Conservation (phyloP, 176 grass and related monocot species). For the Panicum miliaceum region DNA sequence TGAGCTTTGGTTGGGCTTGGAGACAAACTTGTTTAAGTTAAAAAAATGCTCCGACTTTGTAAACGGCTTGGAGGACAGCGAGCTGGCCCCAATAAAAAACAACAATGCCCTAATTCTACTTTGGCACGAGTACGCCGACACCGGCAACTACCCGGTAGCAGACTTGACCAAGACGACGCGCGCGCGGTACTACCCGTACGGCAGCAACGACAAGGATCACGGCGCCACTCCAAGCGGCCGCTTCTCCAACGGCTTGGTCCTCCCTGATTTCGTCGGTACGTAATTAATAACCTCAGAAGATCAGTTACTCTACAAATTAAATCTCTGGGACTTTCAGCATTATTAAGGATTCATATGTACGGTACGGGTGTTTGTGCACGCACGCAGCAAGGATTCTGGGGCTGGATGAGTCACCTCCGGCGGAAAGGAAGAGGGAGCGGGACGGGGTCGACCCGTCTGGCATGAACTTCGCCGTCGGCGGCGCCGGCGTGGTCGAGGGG, state of each 20-base stretch:
- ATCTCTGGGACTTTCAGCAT: not conserved
- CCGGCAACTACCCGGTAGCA: slow-evolving; percentile 32
- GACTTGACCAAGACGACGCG: slow-evolving; percentile 10
- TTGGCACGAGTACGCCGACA: slow-evolving; percentile 45
- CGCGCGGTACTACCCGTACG: slow-evolving; percentile 49
- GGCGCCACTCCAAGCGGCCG: slow-evolving; percentile 9
- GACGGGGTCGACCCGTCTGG: slow-evolving; percentile 29
- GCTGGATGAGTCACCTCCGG: not conserved
- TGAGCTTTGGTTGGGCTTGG: too few relatives aligned
- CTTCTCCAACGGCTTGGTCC: slow-evolving; percentile 50
- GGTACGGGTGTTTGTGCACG: not conserved
- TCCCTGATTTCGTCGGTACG: slow-evolving; percentile 43
- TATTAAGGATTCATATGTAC: not conserved
- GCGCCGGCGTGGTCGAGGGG: slow-evolving; percentile 41
- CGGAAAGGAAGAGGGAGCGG: not conserved
- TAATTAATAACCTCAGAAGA: not conserved
- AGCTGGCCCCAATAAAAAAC: too few relatives aligned
- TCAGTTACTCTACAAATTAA: too few relatives aligned
- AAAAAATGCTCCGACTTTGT: too few relatives aligned
- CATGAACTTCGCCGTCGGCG: slow-evolving; percentile 75
- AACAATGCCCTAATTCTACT: too few relatives aligned
- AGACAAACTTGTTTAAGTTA: too few relatives aligned
- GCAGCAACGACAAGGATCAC: slow-evolving; percentile 9
- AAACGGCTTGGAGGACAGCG: too few relatives aligned
- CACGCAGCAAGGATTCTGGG: slow-evolving; percentile 41